Conservation (phyloP, 805 yeast genomes). For the Candida suzukii region DNA sequence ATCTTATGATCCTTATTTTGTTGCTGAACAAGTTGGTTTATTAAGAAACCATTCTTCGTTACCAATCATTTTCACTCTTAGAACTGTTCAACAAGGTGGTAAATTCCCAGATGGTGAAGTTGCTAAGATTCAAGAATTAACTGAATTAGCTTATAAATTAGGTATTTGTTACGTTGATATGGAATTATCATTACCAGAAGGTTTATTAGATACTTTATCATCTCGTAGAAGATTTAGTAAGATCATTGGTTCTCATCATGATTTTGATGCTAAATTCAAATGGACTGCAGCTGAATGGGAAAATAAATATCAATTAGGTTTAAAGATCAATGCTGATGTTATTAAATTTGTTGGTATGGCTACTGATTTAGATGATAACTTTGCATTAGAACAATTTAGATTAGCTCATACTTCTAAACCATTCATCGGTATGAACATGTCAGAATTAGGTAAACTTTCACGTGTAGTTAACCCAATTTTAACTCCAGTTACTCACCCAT, state of each 20-base stretch:
- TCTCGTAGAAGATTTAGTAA: constrained; percentile 52
- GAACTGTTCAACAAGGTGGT: constrained; percentile 81
- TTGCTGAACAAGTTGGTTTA: constrained; percentile 65
- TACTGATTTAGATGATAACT: constrained; percentile 53
- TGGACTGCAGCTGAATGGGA: constrained; percentile 77
- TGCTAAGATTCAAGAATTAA: constrained; percentile 41
- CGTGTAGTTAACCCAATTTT: constrained; percentile 66
- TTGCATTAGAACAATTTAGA: constrained; percentile 65
- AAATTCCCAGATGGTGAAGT: constrained; percentile 55
- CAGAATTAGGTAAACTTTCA: constrained; percentile 68
- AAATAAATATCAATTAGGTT: constrained; percentile 60
- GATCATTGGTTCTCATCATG: constrained; percentile 81
- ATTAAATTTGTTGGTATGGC: constrained; percentile 85
- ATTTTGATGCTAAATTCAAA: constrained; percentile 49
- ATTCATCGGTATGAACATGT: constrained; percentile 79
- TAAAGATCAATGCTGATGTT: constrained; percentile 58
- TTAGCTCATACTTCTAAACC: constrained; percentile 47
- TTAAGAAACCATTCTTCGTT: constrained; percentile 57
- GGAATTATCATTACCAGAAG: constrained; percentile 62
- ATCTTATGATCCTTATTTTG: constrained; percentile 43
- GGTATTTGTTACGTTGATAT: constrained; percentile 81
- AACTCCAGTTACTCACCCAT: constrained; percentile 78
- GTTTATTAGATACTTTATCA: constrained; percentile 43
- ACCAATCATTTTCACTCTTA: constrained; percentile 77
- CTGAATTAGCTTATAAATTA: constrained; percentile 57